Percentiles rank a stretch among this genome's conserved stretches.
Evolutionary conservation across 495 filamentous ascomycete species (phyloP).

Genomic region (Penicillium daleae): DNA sequence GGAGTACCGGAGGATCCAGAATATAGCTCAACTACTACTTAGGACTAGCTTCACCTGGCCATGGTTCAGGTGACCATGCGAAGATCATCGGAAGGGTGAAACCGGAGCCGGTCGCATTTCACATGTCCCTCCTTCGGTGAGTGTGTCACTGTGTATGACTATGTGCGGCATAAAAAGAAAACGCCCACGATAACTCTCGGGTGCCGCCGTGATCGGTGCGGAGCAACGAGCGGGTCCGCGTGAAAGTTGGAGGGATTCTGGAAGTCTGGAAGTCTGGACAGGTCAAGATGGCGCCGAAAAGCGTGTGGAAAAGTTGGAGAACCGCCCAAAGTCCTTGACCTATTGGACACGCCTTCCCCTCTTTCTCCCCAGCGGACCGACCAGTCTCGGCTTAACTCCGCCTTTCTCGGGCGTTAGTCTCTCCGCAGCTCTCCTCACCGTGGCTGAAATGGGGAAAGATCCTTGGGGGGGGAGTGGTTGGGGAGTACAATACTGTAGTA

Average conservation of each 20-base stretch:
- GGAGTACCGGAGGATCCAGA: not conserved
- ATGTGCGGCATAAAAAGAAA: constrained; percentile 6
- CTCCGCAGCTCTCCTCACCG: constrained; percentile 22
- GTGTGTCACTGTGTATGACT: no score
- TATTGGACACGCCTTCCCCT: not conserved
- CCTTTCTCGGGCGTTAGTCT: not conserved
- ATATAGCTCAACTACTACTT: not conserved
- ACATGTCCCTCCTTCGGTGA: constrained; percentile 14
- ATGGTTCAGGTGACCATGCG: constrained; percentile 1
- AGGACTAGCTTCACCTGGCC: no score
- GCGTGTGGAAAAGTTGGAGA: constrained; percentile 28
- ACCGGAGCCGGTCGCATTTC: constrained; percentile 21
- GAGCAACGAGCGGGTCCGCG: constrained; percentile 21
- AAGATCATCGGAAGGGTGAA: constrained; percentile 12
- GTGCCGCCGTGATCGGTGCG: constrained; percentile 29
- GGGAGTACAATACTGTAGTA: not conserved
- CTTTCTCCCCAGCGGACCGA: not conserved
- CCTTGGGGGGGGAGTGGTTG: not conserved
- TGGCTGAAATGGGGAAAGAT: constrained; percentile 5
- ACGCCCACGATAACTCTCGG: constrained; percentile 8
- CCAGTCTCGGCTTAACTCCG: constrained; percentile 27
- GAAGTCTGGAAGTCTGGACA: constrained; percentile 4
- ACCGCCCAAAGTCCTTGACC: not conserved
- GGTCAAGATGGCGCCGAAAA: not conserved
- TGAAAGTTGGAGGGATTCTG: not conserved